phyloP scores from a whole-genome alignment of 495 filamentous ascomycete species.

The Acidomyces sp. region DNA sequence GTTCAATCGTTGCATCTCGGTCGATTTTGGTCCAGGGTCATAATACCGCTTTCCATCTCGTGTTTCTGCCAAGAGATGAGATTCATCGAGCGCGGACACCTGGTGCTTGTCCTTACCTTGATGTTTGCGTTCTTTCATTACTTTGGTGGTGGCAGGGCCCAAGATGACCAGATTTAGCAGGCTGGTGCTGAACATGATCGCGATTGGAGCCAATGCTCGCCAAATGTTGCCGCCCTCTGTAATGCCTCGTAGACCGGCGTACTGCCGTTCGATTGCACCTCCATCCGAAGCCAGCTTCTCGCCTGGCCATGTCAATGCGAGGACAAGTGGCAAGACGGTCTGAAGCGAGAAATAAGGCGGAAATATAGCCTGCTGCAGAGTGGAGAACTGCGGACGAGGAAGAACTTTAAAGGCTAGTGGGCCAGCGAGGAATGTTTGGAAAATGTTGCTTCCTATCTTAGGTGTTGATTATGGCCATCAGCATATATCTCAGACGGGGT shows the following conservation, averaged over 20 bases:
- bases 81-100: not conserved
- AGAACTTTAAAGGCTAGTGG: constrained; percentile 61
- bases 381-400: constrained; percentile 64
- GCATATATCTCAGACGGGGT: too few species aligned
- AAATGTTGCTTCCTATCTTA: constrained; percentile 27
- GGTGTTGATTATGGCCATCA: too few species aligned
- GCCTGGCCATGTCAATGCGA: constrained; percentile 73
- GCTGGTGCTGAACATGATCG: constrained; percentile 47
- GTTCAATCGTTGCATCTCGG: constrained; percentile 73
- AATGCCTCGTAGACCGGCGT: constrained; percentile 10
- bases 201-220: constrained; percentile 51
- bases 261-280: not conserved
- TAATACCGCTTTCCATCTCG: constrained; percentile 73
- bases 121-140: constrained; percentile 60
- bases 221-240: constrained; percentile 39
- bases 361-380: constrained; percentile 65
- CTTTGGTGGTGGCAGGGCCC: constrained; percentile 55
- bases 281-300: constrained; percentile 23
- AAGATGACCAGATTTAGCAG: constrained; percentile 53
- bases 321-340: constrained; percentile 52
- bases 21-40: constrained; percentile 57
- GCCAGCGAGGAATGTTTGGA: constrained; percentile 63
- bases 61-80: constrained; percentile 38
- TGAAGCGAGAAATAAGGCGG: constrained; percentile 80
- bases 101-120: constrained; percentile 45